Conservation (phyloP, 345 rosid genomes). For the Salix suchowensis region DNA sequence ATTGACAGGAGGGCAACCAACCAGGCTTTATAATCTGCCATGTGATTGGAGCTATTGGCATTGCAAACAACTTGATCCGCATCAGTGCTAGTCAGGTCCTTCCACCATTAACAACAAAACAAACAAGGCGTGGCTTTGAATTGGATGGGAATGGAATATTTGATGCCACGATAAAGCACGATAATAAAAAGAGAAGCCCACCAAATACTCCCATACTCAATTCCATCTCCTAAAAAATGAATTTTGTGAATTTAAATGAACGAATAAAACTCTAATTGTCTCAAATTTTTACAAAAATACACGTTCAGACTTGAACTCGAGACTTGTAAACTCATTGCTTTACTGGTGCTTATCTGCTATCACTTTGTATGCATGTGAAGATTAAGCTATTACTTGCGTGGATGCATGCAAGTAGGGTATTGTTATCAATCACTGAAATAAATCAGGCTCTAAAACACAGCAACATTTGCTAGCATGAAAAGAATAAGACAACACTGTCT, state of each 20-base stretch:
- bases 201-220: neutral
- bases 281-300: fast-evolving
- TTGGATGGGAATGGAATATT: neutral
- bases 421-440: neutral
- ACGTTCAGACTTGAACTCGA: neutral
- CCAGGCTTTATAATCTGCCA: neutral
- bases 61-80: neutral
- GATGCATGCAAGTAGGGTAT: neutral
- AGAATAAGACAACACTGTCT: neutral
- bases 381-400: neutral
- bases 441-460: neutral
- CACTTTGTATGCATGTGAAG: neutral
- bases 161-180: neutral
- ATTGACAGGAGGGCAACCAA: neutral
- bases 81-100: no score
- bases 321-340: neutral
- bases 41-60: neutral
- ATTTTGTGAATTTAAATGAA: no score
- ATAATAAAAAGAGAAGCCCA: neutral
- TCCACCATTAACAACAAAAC: neutral
- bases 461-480: neutral
- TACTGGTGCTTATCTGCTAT: neutral
- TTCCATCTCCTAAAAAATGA: no score
- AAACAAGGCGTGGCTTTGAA: neutral
- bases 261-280: fast-evolving